A percentile compares a stretch with the other conserved stretches of the same genome.
phyloP scores from a whole-genome alignment of 1,139 yeast genomes.

The Fermentozyma sake region DNA sequence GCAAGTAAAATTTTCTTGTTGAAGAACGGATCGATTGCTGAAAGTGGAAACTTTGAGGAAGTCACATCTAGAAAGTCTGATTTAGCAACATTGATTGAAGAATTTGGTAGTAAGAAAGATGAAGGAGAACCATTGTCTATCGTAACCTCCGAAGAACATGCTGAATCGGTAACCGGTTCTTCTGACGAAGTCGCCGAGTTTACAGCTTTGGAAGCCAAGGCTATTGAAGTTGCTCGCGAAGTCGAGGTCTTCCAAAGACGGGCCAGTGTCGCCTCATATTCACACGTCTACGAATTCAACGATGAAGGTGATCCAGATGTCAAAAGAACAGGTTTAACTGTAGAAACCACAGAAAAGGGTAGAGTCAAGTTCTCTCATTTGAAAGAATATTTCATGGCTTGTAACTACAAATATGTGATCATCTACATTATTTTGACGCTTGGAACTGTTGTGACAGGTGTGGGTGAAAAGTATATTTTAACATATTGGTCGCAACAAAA shows the following conservation, averaged over 20 bases:
- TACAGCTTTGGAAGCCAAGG: conserved; percentile 7
- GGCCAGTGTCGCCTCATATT: conserved; percentile 19
- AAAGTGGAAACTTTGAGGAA: conserved; percentile 26
- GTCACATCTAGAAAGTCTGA: conserved; percentile 11
- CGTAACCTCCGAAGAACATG: neutral
- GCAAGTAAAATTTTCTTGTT: conserved; percentile 31
- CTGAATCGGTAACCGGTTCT: conserved; percentile 1
- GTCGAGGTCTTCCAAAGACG: conserved; percentile 9
- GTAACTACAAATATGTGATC: conserved; percentile 19
- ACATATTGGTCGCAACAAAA: conserved; percentile 25
- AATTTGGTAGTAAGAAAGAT: conserved; percentile 59
- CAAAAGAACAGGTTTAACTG: conserved; percentile 17
- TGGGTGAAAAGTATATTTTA: conserved; percentile 20
- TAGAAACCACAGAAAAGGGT: conserved; percentile 21
- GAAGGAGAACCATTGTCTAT: conserved; percentile 3
- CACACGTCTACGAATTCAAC: conserved; percentile 16
- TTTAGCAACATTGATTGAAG: conserved; percentile 50
- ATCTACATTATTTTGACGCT: conserved; percentile 17
- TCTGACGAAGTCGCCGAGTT: conserved; percentile 10
- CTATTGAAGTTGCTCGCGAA: conserved; percentile 3
- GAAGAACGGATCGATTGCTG: conserved; percentile 20
- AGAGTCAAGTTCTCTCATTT: conserved; percentile 20
- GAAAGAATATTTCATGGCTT: conserved; percentile 23
- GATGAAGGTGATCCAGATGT: conserved; percentile 15
- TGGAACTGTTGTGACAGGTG: conserved; percentile 13